phyloP scores from a whole-genome alignment of 176 grass and related monocot genomes.

The Cenchrus fungigraminus region DNA sequence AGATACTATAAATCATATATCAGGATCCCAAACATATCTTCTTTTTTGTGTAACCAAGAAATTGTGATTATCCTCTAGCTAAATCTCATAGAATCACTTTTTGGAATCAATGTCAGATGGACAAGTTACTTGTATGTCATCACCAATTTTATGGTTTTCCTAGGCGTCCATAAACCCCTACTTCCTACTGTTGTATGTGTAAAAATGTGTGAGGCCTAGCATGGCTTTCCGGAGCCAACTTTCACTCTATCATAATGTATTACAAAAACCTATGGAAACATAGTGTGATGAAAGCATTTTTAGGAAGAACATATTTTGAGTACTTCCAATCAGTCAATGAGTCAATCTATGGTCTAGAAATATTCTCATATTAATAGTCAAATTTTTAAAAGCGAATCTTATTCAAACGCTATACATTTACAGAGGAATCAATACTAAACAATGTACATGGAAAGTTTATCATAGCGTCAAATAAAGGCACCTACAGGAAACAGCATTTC shows the following conservation, averaged over 20 bases:
- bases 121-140: slow-evolving; percentile 7
- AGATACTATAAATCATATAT: slow-evolving; percentile 25
- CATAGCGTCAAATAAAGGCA: slow-evolving; percentile 34
- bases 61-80: slow-evolving; percentile 3
- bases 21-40: not conserved
- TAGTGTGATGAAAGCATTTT: not conserved
- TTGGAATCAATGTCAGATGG: not conserved
- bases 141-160: slow-evolving; percentile 12
- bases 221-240: not conserved
- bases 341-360: slow-evolving; percentile 9
- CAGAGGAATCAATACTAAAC: not conserved
- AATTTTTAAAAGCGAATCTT: not conserved
- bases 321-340: slow-evolving; percentile 1
- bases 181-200: not conserved
- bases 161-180: not conserved
- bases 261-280: not conserved
- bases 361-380: not conserved
- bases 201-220: not conserved
- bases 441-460: slow-evolving; percentile 19
- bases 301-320: not conserved
- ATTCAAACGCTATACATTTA: not conserved
- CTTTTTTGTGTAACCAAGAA: not conserved
- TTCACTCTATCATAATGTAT: not conserved
- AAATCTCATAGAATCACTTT: not conserved
- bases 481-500: slow-evolving; percentile 68